A percentile compares a stretch with the other conserved stretches of the same genome.
These are phyloP conservation scores for Glarea lozoyensis DNA, from an alignment of 495 filamentous ascomycete genomes.

Conservation along the genomic window DNA sequence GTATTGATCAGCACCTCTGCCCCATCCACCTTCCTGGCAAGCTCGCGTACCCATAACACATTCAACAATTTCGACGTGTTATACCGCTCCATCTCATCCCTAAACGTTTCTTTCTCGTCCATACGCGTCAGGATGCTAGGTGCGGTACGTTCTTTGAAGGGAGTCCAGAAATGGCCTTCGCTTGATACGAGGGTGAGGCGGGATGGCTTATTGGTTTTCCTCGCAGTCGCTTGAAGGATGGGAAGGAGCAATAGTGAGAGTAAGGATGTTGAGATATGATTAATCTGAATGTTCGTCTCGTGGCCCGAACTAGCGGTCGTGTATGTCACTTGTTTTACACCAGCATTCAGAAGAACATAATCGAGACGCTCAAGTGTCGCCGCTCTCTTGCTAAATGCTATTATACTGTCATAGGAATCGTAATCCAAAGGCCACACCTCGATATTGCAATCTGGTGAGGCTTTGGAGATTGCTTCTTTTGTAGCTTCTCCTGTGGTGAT, in stretches of 20 bases:
- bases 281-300: conserved; percentile 25
- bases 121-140: neutral
- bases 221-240: conserved; percentile 15
- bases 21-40: conserved; percentile 60
- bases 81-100: conserved; percentile 89
- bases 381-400: neutral
- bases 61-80: conserved; percentile 86
- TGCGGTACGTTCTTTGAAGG: neutral
- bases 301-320: neutral
- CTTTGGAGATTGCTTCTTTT: conserved; percentile 19
- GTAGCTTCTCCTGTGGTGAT: conserved; percentile 33
- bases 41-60: conserved; percentile 77
- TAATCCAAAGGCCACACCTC: neutral
- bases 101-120: conserved; percentile 30
- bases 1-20: conserved; percentile 50
- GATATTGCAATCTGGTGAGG: neutral
- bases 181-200: neutral
- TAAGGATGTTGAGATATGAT: conserved; percentile 36
- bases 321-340: neutral
- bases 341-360: neutral
- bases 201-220: neutral
- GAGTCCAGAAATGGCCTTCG: neutral
- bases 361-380: neutral
- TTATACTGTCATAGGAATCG: neutral
- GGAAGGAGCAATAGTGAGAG: conserved; percentile 39